Evolutionary conservation across 2,329 filamentous ascomycete genomes (phyloP).

Genomic region (Fusarium denticulatum): DNA sequence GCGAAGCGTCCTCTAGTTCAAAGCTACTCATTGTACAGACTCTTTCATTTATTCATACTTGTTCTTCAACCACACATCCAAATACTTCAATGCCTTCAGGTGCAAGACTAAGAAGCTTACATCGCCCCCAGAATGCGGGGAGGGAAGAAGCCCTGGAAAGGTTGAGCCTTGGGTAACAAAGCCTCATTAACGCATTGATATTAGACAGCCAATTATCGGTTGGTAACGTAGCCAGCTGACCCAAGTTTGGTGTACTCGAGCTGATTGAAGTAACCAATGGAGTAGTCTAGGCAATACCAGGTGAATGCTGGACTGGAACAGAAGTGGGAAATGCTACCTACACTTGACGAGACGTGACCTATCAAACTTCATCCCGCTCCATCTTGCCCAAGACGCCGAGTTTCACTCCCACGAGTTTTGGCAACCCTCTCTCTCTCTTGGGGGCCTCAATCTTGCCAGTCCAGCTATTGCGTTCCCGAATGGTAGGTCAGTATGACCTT

Average conservation of each 20-base stretch:
- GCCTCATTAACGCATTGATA: fast-evolving
- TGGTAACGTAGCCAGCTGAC: neutral
- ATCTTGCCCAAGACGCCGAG: neutral
- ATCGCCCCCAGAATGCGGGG: neutral
- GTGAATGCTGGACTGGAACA: neutral
- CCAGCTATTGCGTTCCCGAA: neutral
- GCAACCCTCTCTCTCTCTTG: neutral
- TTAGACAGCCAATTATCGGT: neutral
- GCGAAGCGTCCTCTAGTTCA: fast-evolving
- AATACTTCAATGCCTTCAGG: neutral
- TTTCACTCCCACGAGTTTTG: fast-evolving
- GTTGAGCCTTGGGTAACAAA: neutral
- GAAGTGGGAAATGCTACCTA: neutral
- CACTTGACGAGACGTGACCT: neutral
- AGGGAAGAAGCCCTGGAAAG: neutral
- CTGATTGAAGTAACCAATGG: neutral
- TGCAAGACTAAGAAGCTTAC: neutral
- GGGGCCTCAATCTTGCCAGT: neutral
- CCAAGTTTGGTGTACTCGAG: neutral
- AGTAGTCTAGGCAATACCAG: neutral
- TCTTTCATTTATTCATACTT: neutral
- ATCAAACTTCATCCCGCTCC: neutral
- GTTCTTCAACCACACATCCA: neutral
- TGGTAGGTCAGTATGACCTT: neutral
- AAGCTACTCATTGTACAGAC: neutral